Evolutionary conservation across 495 filamentous ascomycete species (phyloP), one percentile per base, ranked within the genome.

Genomic region (Terfezia claveryi): DNA sequence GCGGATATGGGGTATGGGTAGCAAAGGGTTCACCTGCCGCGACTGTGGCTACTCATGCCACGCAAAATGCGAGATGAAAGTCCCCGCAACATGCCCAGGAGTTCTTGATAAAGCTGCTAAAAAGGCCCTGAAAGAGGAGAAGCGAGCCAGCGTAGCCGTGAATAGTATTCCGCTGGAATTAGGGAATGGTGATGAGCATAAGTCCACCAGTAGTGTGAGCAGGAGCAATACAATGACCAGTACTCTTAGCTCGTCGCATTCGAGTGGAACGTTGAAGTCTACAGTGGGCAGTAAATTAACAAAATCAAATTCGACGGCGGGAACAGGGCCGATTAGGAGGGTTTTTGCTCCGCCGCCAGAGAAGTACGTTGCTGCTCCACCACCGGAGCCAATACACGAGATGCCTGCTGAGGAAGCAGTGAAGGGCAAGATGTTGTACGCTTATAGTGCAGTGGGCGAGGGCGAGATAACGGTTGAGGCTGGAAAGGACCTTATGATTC

Each of bases 21-120:
- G 83, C 2, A 96, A 96, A 68, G 91, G 92, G 2, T 93, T 92
- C 57, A 85, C 87, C 66, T 99, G 91, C 65, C 77, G 81, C 57
- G 87, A 94, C 65, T 99, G 91, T 62, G 92, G 91, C 8, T 99
- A 93, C 68, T 94, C 87, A 2, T 99, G 91, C 62, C 91, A 99
- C 70, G 89, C 79, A 72, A 96, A 99, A 69, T 99, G 91, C 67
- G 85, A 99, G 69, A 85, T 99, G 80, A 99, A 96, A 66, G 92
- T 95, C 1, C 87, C 91, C 0, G 85, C 91, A 4, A 83, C 89
- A 61, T 99, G 91, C 62, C 91, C 91, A 0, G 91, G 91, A 38
- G 91, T 96, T 36, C 54, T 66, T 10, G 63, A 66, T 51, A 66
- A 96, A 68, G 92, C 96, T 54, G 87, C 92, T 55, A 85, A 80